These are phyloP conservation scores for Phyllosticta capitalensis DNA, from an alignment of 2,329 filamentous ascomycete species.

Conservation along the genomic window DNA sequence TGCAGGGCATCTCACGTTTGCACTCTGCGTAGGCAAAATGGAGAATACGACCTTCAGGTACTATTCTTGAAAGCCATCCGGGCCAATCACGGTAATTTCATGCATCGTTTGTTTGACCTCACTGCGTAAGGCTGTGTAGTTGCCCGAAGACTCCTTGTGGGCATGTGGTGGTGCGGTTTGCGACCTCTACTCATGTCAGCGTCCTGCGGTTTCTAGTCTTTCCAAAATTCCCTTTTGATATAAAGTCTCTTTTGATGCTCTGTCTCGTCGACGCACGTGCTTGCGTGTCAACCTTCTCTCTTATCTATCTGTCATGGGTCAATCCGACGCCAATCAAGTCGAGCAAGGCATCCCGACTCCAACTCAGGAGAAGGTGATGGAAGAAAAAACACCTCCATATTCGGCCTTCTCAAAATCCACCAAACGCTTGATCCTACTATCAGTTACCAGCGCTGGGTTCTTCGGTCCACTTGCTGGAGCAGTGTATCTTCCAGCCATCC, in stretches of 20 bases:
- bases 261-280: neutral
- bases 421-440: slow-evolving; percentile 28
- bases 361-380: neutral
- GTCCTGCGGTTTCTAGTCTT: neutral
- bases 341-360: neutral
- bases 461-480: slow-evolving; percentile 36
- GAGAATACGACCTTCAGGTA: neutral
- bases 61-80: neutral
- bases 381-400: slow-evolving; percentile 19
- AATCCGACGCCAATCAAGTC: neutral
- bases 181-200: neutral
- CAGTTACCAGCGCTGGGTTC: slow-evolving; percentile 35
- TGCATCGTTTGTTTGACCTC: neutral
- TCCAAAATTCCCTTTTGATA: neutral
- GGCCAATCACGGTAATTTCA: neutral
- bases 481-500: slow-evolving; percentile 36
- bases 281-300: neutral
- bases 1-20: neutral
- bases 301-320: neutral
- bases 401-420: slow-evolving; percentile 29
- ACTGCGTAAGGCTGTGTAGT: neutral
- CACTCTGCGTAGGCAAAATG: neutral
- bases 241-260: neutral
- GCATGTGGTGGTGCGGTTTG: no score
- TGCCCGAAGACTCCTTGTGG: no score